Conservation (phyloP, 345 rosid genomes). For the Lepidium aucheri region DNA sequence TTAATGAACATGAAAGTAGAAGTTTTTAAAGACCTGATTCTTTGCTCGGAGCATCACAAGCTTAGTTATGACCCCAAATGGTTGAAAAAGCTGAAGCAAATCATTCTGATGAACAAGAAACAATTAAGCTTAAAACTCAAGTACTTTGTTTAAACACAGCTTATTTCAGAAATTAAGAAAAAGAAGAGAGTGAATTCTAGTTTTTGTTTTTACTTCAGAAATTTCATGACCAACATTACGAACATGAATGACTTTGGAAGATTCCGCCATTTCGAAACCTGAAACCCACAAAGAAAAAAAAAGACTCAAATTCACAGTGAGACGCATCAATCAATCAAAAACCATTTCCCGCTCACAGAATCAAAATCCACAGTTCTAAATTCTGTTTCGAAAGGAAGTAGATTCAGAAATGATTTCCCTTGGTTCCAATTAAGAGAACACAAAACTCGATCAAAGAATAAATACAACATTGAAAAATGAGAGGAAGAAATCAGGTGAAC, state of each 20-base stretch:
- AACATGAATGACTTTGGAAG: conserved; percentile 94
- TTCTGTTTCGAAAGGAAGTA: neutral
- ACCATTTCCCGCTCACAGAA: neutral
- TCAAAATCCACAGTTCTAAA: neutral
- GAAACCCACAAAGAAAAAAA: conserved; percentile 3
- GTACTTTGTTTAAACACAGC: neutral
- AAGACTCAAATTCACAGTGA: neutral
- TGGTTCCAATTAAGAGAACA: neutral
- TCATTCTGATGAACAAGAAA: conserved; percentile 55
- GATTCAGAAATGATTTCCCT: neutral
- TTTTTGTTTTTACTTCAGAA: conserved; percentile 58
- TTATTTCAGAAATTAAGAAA: no score
- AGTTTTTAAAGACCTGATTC: conserved; percentile 62
- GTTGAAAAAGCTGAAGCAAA: conserved; percentile 94
- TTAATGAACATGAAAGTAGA: neutral
- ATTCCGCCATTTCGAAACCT: conserved; percentile 56
- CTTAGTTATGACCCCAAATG: conserved; percentile 94
- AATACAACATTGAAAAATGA: neutral
- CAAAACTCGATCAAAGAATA: neutral
- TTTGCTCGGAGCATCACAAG: conserved; percentile 98
- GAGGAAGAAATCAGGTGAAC: neutral
- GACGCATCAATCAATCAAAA: neutral
- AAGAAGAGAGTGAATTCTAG: conserved; percentile 2
- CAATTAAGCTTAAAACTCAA: neutral
- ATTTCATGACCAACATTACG: conserved; percentile 97